A percentile compares a stretch with the other conserved stretches of the same genome.
Conservation (phyloP, 2,329 filamentous ascomycete genomes). For the Geoglossum cookeanum region DNA sequence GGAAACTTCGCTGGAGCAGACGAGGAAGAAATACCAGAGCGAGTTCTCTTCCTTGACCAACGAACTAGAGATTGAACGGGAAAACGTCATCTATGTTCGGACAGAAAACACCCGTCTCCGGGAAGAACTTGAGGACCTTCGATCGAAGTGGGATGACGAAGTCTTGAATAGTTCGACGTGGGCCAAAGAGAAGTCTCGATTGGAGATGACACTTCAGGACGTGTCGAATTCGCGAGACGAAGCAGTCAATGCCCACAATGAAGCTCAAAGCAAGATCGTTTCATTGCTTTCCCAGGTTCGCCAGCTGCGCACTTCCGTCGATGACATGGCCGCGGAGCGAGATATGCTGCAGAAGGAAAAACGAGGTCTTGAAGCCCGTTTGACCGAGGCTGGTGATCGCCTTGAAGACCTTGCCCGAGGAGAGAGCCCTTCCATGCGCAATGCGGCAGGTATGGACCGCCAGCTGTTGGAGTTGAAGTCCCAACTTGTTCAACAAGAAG, state of each 20-base stretch:
- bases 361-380: constrained; percentile 63
- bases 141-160: constrained; percentile 96
- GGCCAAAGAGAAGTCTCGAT: constrained; percentile 89
- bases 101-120: constrained; percentile 65
- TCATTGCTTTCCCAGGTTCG: constrained; percentile 79
- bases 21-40: constrained; percentile 87
- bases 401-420: constrained; percentile 75
- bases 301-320: constrained; percentile 60
- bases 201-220: constrained; percentile 78
- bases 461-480: constrained; percentile 82
- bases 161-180: constrained; percentile 94
- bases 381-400: constrained; percentile 72
- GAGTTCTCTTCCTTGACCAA: constrained; percentile 80
- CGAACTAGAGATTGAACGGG: constrained; percentile 82
- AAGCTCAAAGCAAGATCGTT: constrained; percentile 85
- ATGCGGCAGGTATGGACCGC: constrained; percentile 73
- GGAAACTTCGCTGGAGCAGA: constrained; percentile 89
- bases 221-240: constrained; percentile 85
- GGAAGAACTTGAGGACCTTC: constrained; percentile 88
- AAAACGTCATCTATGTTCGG: constrained; percentile 69
- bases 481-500: constrained; percentile 76
- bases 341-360: constrained; percentile 78
- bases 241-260: constrained; percentile 79
- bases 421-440: constrained; percentile 71
- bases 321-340: constrained; percentile 70